Conservation (phyloP, 768 basidiomycete species). For the Jaapia argillacea region DNA sequence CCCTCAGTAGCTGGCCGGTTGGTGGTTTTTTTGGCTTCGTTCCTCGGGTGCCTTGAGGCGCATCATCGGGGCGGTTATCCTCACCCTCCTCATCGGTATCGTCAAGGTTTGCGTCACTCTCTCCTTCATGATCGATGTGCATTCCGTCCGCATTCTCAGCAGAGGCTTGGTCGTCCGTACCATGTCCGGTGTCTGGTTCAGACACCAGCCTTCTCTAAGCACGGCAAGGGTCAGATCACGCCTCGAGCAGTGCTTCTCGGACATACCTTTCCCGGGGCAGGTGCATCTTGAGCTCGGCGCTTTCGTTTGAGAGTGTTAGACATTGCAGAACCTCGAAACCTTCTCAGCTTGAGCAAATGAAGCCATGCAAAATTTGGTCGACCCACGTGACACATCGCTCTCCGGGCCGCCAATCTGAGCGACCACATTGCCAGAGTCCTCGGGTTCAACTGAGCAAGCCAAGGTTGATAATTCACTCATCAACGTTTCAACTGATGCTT, state of each 20-base stretch:
- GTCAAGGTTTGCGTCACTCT: conserved; percentile 6
- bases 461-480: no score
- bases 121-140: background rate
- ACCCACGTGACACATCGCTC: no score
- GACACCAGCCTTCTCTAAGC: background rate
- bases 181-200: background rate
- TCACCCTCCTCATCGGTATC: conserved; percentile 5
- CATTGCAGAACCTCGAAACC: background rate
- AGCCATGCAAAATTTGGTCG: no score
- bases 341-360: no score
- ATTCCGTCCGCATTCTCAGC: background rate
- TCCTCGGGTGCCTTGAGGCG: background rate
- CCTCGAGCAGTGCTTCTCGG: background rate
- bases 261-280: background rate
- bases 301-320: background rate
- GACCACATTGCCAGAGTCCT: no score
- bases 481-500: no score
- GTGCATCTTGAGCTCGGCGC: background rate
- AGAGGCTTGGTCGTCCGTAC: background rate
- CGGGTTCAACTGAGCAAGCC: no score
- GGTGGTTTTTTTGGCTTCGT: conserved; percentile 36
- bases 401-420: no score
- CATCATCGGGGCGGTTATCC: conserved; percentile 2
- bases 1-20: conserved; percentile 58
- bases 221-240: no score